A percentile compares a stretch with the other conserved stretches of the same genome.
Conservation (phyloP, 2,329 filamentous ascomycete genomes). For the Atkinsonella hypoxylon region DNA sequence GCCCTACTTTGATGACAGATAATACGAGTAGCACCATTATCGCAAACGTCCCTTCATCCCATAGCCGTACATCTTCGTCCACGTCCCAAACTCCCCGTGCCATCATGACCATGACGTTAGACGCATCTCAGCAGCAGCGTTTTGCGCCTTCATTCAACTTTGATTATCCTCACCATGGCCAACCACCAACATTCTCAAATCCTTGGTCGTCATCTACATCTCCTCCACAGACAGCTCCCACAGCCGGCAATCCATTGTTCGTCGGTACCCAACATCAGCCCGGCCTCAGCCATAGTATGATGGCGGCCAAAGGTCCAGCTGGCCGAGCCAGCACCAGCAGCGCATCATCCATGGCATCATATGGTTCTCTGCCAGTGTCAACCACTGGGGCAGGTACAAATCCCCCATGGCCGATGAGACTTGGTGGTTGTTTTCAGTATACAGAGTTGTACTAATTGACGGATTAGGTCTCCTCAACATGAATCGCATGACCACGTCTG, state of each 20-base stretch:
- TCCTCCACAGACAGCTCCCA: slow-evolving; percentile 29
- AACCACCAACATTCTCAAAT: slow-evolving; percentile 71
- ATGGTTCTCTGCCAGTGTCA: slow-evolving; percentile 60
- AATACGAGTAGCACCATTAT: background rate
- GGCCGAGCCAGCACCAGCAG: slow-evolving; percentile 46
- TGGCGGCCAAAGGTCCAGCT: slow-evolving; percentile 31
- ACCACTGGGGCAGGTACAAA: slow-evolving; percentile 58
- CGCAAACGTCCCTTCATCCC: background rate
- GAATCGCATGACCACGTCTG: slow-evolving; percentile 50
- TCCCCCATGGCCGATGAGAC: background rate
- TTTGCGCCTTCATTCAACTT: slow-evolving; percentile 66
- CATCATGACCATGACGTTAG: slow-evolving; percentile 91
- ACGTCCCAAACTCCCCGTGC: slow-evolving; percentile 7
- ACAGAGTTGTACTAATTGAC: slow-evolving; percentile 42
- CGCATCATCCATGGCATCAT: slow-evolving; percentile 52
- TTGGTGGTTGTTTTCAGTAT: background rate
- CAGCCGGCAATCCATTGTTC: slow-evolving; percentile 51
- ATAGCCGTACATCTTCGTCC: background rate
- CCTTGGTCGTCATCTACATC: slow-evolving; percentile 61
- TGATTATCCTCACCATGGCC: slow-evolving; percentile 49
- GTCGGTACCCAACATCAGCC: slow-evolving; percentile 35
- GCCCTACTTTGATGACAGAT: background rate
- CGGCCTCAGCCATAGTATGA: slow-evolving; percentile 43
- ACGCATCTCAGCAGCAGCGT: slow-evolving; percentile 66
- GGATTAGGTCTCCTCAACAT: slow-evolving; percentile 60